Evolutionary conservation across 495 filamentous ascomycete species (phyloP), one percentile per base, ranked within the genome.

Genomic region (Hypoxylon trugodes): DNA sequence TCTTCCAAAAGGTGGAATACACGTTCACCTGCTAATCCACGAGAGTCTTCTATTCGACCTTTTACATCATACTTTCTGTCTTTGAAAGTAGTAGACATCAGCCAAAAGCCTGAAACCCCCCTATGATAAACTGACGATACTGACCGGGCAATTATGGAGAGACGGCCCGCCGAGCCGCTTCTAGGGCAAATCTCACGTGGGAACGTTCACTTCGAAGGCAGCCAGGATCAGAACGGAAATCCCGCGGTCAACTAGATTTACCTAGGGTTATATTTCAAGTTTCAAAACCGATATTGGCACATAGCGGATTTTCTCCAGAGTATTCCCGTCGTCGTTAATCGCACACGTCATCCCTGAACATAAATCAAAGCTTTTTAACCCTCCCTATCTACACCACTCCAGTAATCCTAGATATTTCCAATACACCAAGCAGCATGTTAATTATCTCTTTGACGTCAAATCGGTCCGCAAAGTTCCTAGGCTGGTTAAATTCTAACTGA

Each of bases 91-190:
- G 50, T 6, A 18, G 64, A 67, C 42, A 61, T 67, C 64, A 67
- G 64, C 64, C 64, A 67, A 67, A 67, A 67, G 58, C 35, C 64
- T 41, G 35, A 53, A 61, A 61, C 33, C 38, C 18, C 51, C 37
- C 9, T 33, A 51, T 30, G 52, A 61, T 46, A 49, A 13, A 58
- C 46, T 43, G 57, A 53, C 18, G 58, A 61, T 43, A 35, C 15
- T 58, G 52, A 15, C 52, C 57, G 64, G 52, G 35, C 64, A 28
- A 61, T 67, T 67, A 67, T 67, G 64, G 64, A 62, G 47, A 61
- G 54, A 12, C 64, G 64, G 64, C 52, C 64, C 64, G 64, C 21
- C 38, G 41, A 61, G 52, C 64, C 64, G 64, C 25, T 7, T 42
- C 46, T 21, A 61, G 28, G 25, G 22, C 52, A 57, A 54, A 41